Conservation (phyloP, 352 stramenopile genomes). For the Phytophthora sojae region DNA sequence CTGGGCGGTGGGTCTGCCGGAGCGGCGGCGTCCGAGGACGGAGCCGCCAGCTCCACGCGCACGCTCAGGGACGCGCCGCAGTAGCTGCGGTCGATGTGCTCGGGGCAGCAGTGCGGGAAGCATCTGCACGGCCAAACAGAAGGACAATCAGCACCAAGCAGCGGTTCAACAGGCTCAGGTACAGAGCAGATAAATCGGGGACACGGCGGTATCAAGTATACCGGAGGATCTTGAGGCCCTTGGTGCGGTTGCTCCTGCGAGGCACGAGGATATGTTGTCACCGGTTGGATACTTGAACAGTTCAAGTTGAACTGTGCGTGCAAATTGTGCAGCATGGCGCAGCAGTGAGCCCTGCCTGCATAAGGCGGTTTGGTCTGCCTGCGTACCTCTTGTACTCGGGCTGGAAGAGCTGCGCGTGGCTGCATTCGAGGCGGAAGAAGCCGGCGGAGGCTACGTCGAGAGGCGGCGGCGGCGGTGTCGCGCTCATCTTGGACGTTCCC, state of each 20-base stretch:
- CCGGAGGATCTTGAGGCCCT: constrained; percentile 62
- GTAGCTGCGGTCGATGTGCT: constrained; percentile 65
- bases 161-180: too few species aligned
- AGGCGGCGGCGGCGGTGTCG: not conserved
- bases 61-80: constrained; percentile 56
- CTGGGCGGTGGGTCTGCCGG: constrained; percentile 16
- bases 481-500: too few species aligned
- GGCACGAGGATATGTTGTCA: too few species aligned
- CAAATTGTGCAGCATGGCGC: too few species aligned
- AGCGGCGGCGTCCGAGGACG: not conserved
- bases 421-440: constrained; percentile 71
- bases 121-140: constrained; percentile 1
- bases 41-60: constrained; percentile 24
- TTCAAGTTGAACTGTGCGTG: too few species aligned
- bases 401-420: constrained; percentile 69
- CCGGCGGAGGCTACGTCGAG: constrained; percentile 39
- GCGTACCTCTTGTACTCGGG: constrained; percentile 44
- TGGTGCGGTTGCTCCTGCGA: constrained; percentile 23
- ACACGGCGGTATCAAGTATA: not conserved
- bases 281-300: too few species aligned
- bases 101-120: constrained; percentile 66
- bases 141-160: too few species aligned
- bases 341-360: too few species aligned
- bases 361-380: too few species aligned
- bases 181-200: too few species aligned